Percentiles rank a stretch among this genome's conserved stretches.
Conservation (phyloP, 1,284 basidiomycete genomes). For the Fomitopsis palustris region DNA sequence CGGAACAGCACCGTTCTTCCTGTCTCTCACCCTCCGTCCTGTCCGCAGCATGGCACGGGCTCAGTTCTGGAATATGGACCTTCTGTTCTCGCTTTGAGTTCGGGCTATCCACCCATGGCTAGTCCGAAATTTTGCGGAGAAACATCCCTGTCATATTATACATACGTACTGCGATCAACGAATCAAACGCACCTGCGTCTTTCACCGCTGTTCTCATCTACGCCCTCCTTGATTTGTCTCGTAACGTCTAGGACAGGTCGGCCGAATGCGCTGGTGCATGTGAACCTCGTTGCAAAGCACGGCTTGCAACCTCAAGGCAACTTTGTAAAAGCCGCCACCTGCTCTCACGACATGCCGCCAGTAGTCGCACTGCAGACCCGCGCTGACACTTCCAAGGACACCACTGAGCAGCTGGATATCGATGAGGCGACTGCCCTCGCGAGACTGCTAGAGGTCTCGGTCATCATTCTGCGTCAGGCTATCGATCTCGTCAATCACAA, state of each 20-base stretch:
- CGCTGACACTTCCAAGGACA: background rate
- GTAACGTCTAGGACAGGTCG: background rate
- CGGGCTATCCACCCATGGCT: constrained; percentile 56
- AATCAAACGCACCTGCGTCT: too few species aligned
- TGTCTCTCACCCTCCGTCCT: constrained; percentile 65
- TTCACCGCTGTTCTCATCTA: background rate
- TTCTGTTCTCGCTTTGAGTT: constrained; percentile 73
- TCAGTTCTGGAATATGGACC: constrained; percentile 58
- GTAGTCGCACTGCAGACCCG: too few species aligned
- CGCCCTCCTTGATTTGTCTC: background rate
- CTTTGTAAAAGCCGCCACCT: background rate
- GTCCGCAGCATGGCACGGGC: constrained; percentile 30
- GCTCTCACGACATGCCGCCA: constrained; percentile 1
- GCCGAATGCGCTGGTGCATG: constrained; percentile 1
- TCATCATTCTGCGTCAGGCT: constrained; percentile 63
- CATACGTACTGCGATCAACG: constrained; percentile 7
- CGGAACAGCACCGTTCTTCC: constrained; percentile 39
- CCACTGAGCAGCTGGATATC: background rate
- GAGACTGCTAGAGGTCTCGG: constrained; percentile 62
- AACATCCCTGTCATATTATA: constrained; percentile 38
- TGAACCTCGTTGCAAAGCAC: background rate
- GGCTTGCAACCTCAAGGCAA: background rate
- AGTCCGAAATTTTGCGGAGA: constrained; percentile 77
- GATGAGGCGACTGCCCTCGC: constrained; percentile 32
- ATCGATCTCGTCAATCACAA: constrained; percentile 64